These are phyloP conservation scores for Oryza punctata DNA, from an alignment of 176 grass and related monocot genomes.

Conservation along the genomic window DNA sequence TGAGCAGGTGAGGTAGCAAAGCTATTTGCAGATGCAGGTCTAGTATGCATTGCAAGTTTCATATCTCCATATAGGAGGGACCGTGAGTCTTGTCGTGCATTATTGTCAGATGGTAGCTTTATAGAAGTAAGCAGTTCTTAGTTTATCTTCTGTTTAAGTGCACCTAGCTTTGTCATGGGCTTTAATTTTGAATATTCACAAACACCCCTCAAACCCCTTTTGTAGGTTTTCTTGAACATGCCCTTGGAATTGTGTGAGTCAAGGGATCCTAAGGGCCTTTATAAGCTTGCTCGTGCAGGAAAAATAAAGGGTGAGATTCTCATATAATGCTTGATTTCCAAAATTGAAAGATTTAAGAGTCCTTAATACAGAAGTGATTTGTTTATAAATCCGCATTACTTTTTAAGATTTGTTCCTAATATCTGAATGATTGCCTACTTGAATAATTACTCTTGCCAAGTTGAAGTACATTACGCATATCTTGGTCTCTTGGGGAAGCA, in stretches of 20 bases:
- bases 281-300: conserved; percentile 94
- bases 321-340: conserved; percentile 12
- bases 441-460: not conserved
- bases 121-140: conserved; percentile 71
- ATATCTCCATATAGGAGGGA: conserved; percentile 92
- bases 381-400: not conserved
- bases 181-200: not conserved
- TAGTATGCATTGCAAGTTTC: conserved; percentile 97
- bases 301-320: conserved; percentile 84
- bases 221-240: conserved; percentile 98
- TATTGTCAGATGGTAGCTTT: conserved; percentile 74
- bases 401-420: not conserved
- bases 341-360: not conserved
- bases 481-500: not conserved
- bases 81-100: conserved; percentile 75
- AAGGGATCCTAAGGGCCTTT: conserved; percentile 95
- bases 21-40: conserved; percentile 86
- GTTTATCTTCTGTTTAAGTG: not conserved
- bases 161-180: not conserved
- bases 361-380: not conserved
- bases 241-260: conserved; percentile 89
- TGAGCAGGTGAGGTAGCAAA: conserved; percentile 91
- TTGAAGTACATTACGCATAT: not conserved
- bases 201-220: not conserved
- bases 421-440: not conserved